phyloP scores from a whole-genome alignment of 192 early-diverging fungal genomes.

The Funneliformis mosseae region DNA sequence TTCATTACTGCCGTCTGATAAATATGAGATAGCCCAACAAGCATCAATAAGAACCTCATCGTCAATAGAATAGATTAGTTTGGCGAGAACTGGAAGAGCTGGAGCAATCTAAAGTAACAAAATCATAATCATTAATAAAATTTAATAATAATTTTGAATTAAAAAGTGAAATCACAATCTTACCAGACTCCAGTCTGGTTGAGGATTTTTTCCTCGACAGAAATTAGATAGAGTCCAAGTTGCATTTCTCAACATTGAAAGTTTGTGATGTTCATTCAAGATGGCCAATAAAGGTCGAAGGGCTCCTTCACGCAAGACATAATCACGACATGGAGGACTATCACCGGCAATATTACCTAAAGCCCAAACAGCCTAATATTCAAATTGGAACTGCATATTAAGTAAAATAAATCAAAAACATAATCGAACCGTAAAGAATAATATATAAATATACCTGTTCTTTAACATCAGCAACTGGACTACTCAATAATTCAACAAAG shows the following conservation, averaged over 20 bases:
- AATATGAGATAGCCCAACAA: conserved; percentile 99
- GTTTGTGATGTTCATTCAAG: conserved; percentile 87
- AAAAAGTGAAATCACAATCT: conserved; percentile 24
- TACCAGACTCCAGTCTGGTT: conserved; percentile 84
- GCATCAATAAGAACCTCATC: conserved; percentile 97
- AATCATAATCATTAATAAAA: background rate
- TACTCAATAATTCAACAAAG: conserved; percentile 88
- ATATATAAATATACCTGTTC: conserved; percentile 72
- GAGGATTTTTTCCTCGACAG: conserved; percentile 97
- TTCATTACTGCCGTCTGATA: conserved; percentile 95
- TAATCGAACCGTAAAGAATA: background rate
- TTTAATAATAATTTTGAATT: background rate
- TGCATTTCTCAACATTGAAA: conserved; percentile 97
- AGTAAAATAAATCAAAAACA: background rate
- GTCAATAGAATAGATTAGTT: conserved; percentile 87
- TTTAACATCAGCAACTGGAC: conserved; percentile 81
- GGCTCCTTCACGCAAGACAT: conserved; percentile 80
- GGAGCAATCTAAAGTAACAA: conserved; percentile 70
- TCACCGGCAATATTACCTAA: conserved; percentile 99
- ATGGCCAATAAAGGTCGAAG: conserved; percentile 86
- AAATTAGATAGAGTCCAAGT: conserved; percentile 99
- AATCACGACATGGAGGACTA: conserved; percentile 87
- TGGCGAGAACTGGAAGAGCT: conserved; percentile 86
- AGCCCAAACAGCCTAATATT: conserved; percentile 90
- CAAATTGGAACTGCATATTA: background rate